Percentiles rank a stretch among this genome's conserved stretches.
Conservation (phyloP, 2,329 filamentous ascomycete genomes). For the Cylindrodendrum hubeiense region DNA sequence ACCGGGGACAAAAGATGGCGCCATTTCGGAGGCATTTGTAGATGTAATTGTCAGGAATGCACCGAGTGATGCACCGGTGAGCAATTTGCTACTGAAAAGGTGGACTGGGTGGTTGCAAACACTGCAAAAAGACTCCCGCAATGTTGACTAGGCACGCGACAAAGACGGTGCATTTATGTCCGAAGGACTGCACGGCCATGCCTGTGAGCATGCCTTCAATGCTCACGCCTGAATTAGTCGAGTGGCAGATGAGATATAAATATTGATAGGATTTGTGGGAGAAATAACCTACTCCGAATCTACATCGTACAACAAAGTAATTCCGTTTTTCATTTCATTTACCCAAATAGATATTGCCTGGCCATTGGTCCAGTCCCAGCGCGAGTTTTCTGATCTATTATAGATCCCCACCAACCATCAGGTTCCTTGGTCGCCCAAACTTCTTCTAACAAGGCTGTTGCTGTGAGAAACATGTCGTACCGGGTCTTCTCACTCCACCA, state of each 20-base stretch:
- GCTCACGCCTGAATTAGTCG: not conserved
- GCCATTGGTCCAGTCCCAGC: not conserved
- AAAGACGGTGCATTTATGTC: not conserved
- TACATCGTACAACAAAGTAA: too few species aligned
- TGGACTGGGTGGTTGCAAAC: constrained; percentile 1
- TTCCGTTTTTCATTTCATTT: too few species aligned
- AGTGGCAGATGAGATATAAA: too few species aligned
- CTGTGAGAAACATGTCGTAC: constrained; percentile 6
- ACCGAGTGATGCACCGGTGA: constrained; percentile 25
- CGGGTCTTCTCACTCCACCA: constrained; percentile 39
- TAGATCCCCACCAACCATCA: not conserved
- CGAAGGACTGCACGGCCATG: not conserved
- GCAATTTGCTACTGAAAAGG: constrained; percentile 1
- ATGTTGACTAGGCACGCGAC: not conserved
- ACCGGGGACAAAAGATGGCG: constrained; percentile 40
- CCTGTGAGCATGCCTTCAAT: not conserved
- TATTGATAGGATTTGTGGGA: not conserved
- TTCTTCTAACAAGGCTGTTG: not conserved
- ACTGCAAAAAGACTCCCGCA: constrained; percentile 3
- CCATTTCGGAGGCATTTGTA: constrained; percentile 39
- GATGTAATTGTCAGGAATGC: constrained; percentile 34
- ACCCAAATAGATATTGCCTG: constrained; percentile 2
- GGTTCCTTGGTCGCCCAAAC: not conserved
- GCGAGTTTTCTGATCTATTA: constrained; percentile 3
- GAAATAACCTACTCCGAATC: too few species aligned